phyloP scores from a whole-genome alignment of 148 eudicot genomes.

The Oxyria digyna region DNA sequence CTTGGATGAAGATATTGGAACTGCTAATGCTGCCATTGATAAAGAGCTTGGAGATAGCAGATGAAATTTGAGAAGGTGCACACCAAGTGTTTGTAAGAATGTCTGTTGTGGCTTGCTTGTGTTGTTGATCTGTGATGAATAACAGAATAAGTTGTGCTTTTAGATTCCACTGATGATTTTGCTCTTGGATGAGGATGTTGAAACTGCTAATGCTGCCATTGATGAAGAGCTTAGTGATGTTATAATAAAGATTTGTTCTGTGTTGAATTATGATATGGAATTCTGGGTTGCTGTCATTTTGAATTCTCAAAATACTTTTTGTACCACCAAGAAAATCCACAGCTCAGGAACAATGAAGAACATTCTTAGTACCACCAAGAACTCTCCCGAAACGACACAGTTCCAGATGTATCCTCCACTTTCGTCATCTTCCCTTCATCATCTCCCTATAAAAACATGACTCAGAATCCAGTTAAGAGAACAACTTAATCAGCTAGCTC shows the following conservation, averaged over 20 bases:
- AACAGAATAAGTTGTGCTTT: too few relatives aligned
- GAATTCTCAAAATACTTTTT: too few relatives aligned
- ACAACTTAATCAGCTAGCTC: not conserved
- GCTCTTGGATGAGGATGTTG: too few relatives aligned
- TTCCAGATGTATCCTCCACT: slow-evolving; percentile 1
- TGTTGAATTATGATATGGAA: not conserved
- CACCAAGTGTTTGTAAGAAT: not conserved
- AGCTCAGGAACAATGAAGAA: not conserved
- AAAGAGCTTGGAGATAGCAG: slow-evolving; percentile 12
- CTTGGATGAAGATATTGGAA: slow-evolving; percentile 66
- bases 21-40: slow-evolving; percentile 54
- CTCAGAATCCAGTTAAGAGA: not conserved
- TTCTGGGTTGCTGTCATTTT: not conserved
- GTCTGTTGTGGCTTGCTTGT: not conserved
- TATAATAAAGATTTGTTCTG: too few relatives aligned
- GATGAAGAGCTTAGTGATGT: too few relatives aligned
- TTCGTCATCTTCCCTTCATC: not conserved
- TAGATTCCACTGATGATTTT: not conserved
- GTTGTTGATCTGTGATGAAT: not conserved
- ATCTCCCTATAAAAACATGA: not conserved
- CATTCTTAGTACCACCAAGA: not conserved
- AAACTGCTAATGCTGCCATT: too few relatives aligned
- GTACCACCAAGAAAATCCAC: too few relatives aligned
- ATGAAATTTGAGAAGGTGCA: not conserved
- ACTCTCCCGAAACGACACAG: not conserved